Evolutionary conservation across 768 basidiomycete species (phyloP), one percentile per base, ranked within the genome.

Genomic region (Auricularia cornea): DNA sequence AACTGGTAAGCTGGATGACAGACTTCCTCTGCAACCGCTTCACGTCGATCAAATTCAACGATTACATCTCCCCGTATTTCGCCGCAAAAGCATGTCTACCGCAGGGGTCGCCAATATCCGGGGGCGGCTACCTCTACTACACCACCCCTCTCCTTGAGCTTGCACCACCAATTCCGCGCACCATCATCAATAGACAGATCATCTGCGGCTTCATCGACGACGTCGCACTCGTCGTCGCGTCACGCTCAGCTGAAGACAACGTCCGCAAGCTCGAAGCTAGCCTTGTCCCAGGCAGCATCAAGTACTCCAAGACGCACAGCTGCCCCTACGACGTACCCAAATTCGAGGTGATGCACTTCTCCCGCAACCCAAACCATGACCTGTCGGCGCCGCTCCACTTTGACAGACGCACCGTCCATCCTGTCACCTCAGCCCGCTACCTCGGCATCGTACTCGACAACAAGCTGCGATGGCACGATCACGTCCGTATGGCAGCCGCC

Each of bases 21-120:
- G 20, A 60, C 38, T 18, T 40, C 38, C 38, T 8, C 8, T 8
- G 8, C 38, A 66, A 63, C 12, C 40, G 71, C 18, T 51, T 30
- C 16, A 75, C 73, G 0, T 52, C n/a, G 3, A 40, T 76, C 0
- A 32, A 41, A 0, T 75, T 77, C 52, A 72, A 74, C 31, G 69
- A 73, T 61, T 73, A 41, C 64, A 64, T 29, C 0, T 75, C 74
- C 0, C 54, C 63, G 0, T 62, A 40, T 31, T 67, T 70, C n/a
- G 18, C n/a, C n/a, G n/a, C n/a, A n/a, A n/a, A n/a, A n/a, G n/a
- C n/a, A n/a, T n/a, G n/a, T n/a, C n/a, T n/a, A n/a, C n/a, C n/a
- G n/a, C n/a, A n/a, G n/a, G n/a, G n/a, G n/a, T n/a, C n/a, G n/a
- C n/a, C n/a, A n/a, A n/a, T n/a, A n/a, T n/a, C n/a, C n/a, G n/a